Base-by-base conservation (phyloP, 441 rosid genomes). In the Mallotus repandus region DNA sequence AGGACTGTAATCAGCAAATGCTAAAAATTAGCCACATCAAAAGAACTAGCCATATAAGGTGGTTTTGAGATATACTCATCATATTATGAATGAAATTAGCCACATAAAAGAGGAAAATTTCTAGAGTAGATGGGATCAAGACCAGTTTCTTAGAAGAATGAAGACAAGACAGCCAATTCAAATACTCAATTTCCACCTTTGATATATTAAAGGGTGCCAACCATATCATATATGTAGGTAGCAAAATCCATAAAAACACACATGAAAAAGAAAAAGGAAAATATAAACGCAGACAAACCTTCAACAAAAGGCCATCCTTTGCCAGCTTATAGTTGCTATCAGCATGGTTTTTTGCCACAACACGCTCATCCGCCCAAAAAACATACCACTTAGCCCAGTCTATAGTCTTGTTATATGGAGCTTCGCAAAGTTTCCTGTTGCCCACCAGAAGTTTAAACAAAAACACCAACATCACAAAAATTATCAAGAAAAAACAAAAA, bases 311-410 rank as follows among this genome's bases (percentile, higher is more conserved):
- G 62, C 73, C 79, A 70, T 91, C 97, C 75, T 84, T 90, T 65
- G 94, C 97, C 29, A 87, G 88, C 90, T 91, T 94, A 80, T 91
- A 94, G 76, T 94, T 89, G 88, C 97, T 91, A 77, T 92, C 96
- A 15, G 83, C 83, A 74, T 92, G 97, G 77, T 63, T 87, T 84
- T 88, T 92, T 4, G 94, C 88, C 46, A 92, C 97, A 16, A 88
- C 93, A 4, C 94, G 91, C 80, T 94, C 97, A 69, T 91, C 97
- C 2, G 84, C 94, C 97, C 93, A 94, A 74, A 94, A 89, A 68
- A 94, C 83, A 76, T 89, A 87, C 96, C 97, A 94, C 78, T 88
- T 91, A 45, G 84, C 81, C 97, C 98, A 94, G 66, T 94, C 97
- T 43, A 94, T 91, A 12, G 91, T 94, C 89, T 82, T 87, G 91